phyloP scores from a whole-genome alignment of 495 filamentous ascomycete genomes.

The Xylaria curta region DNA sequence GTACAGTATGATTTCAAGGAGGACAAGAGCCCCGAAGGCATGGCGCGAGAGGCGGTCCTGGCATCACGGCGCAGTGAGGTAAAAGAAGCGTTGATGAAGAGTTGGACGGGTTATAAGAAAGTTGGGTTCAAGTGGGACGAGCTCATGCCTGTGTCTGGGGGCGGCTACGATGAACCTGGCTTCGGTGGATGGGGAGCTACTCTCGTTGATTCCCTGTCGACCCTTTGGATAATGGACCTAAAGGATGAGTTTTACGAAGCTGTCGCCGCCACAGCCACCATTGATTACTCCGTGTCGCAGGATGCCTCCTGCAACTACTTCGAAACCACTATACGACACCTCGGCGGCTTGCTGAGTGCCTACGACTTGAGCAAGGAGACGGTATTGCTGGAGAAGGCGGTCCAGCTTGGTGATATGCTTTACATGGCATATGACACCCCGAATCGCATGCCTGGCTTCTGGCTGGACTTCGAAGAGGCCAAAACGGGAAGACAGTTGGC shows the following conservation, averaged over 20 bases:
- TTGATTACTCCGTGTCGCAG: conserved; percentile 80
- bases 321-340: conserved; percentile 81
- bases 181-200: conserved; percentile 96
- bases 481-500: conserved; percentile 43
- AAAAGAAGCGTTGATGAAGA: conserved; percentile 71
- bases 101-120: conserved; percentile 78
- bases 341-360: conserved; percentile 77
- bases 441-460: conserved; percentile 84
- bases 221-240: conserved; percentile 94
- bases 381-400: conserved; percentile 76
- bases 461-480: conserved; percentile 59
- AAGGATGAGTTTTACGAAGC: conserved; percentile 89
- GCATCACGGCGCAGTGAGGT: conserved; percentile 59
- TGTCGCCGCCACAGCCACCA: conserved; percentile 74
- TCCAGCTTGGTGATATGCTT: conserved; percentile 81
- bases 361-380: conserved; percentile 75
- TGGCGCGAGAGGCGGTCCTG: conserved; percentile 45
- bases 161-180: conserved; percentile 62
- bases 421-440: conserved; percentile 91
- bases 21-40: conserved; percentile 40
- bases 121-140: conserved; percentile 84
- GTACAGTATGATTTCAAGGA: conserved; percentile 49
- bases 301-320: conserved; percentile 69
- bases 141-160: conserved; percentile 64
- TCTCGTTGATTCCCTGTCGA: conserved; percentile 87